Conservation (phyloP, 106 monocot genomes). For the Dendrobium catenatum region DNA sequence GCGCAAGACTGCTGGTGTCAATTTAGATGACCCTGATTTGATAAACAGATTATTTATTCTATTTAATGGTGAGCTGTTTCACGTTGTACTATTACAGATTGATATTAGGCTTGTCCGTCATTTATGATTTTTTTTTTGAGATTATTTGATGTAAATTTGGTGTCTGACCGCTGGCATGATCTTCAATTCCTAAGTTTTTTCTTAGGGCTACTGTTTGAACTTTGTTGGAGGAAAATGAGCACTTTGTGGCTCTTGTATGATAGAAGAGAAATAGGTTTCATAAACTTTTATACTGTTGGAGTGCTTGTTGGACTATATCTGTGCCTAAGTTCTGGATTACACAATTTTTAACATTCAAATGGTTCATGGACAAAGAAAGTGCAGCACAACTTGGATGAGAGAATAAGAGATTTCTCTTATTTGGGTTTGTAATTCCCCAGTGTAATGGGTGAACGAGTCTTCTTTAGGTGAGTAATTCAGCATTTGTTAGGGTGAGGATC, state of each 20-base stretch:
- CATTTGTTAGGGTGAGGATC: too few relatives aligned
- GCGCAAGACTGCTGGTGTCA: slow-evolving; percentile 38
- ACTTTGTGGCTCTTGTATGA: not conserved
- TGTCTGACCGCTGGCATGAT: not conserved
- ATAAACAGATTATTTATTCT: slow-evolving; percentile 67
- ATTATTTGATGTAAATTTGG: not conserved
- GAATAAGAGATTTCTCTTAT: too few relatives aligned
- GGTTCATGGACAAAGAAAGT: not conserved
- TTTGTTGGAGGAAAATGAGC: not conserved
- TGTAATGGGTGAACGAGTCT: too few relatives aligned
- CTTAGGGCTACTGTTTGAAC: not conserved
- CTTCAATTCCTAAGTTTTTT: not conserved
- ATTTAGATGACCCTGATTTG: slow-evolving; percentile 77
- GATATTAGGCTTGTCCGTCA: not conserved
- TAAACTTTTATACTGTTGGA: not conserved
- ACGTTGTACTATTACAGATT: not conserved
- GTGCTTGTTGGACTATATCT: not conserved
- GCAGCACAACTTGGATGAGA: not conserved
- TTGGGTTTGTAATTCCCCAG: too few relatives aligned
- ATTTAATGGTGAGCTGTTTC: slow-evolving; percentile 70
- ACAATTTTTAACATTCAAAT: not conserved
- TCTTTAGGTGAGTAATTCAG: too few relatives aligned
- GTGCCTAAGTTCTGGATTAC: not conserved
- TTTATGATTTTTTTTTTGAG: not conserved
- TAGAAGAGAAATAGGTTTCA: not conserved